Evolutionary conservation across 2,329 filamentous ascomycete genomes (phyloP), one percentile per base, ranked within the genome.

Genomic region (Fusarium decemcellulare): DNA sequence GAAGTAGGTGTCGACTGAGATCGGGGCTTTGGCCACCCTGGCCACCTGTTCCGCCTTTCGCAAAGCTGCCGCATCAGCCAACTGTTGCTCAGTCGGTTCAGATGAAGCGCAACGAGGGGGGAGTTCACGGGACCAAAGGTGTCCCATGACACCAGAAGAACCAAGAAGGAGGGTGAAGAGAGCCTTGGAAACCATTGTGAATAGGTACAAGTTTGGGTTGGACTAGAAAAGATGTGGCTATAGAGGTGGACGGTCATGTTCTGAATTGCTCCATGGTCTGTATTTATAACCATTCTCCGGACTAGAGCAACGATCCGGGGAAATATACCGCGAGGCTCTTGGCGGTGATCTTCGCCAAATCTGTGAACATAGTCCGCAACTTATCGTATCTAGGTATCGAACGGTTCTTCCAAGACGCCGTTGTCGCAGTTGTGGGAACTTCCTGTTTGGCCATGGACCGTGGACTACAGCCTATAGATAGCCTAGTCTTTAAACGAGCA

Each of bases 1-100:
- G 51, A 73, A 74, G 44, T 74, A 74, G 3, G 72, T 73, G 10
- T 74, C 71, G 5, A 74, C 47, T 2, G 48, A 32, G 44, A 74
- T 70, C 1, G 71, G 56, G 0, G 65, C 43, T 1, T 55, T 60
- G 2, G 53, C 62, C 3, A 67, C 15, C 23, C 37, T 63, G 12
- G 63, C 62, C 0, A 65, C 11, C 0, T 44, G 42, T 30, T 69
- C 67, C 2, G 66, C 61, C 48, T 52, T 67, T 23, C 18, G 18
- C 11, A 69, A 32, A 40, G 53, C 27, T 12, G 61, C 40, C 0
- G 62, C 58, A 8, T 67, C 42, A 2, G 32, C 18, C 11, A 69
- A 18, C 16, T 69, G 67, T 32, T 70, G 53, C 6, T 50, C 29
- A 3, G 67, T 70, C 15, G 67, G 67, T 10, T 70, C 62, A 18